Conservation (phyloP, 805 yeast species). For the Candida nanaspora region DNA sequence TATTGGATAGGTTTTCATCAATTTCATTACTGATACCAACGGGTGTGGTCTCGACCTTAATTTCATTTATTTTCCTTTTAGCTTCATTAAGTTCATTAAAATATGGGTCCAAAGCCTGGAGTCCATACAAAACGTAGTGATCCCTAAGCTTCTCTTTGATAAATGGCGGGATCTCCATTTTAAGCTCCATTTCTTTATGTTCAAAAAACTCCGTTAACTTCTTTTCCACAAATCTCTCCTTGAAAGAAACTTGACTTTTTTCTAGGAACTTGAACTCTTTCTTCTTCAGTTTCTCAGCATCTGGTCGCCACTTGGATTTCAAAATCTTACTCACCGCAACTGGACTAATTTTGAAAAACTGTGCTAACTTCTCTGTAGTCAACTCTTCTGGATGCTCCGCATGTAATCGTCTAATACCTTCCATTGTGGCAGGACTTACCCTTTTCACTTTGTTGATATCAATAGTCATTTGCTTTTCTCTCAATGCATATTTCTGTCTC, state of each 20-base stretch:
- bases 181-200: slow-evolving; percentile 19
- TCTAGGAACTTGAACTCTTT: slow-evolving; percentile 45
- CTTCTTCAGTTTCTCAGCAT: slow-evolving; percentile 39
- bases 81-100: slow-evolving; percentile 12
- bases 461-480: slow-evolving; percentile 49
- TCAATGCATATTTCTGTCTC: slow-evolving; percentile 56
- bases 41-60: background rate
- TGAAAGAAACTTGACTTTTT: slow-evolving; percentile 32
- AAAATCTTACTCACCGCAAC: slow-evolving; percentile 78
- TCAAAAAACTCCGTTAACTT: slow-evolving; percentile 20
- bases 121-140: slow-evolving; percentile 16
- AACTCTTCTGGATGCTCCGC: slow-evolving; percentile 49
- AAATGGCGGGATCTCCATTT: slow-evolving; percentile 22
- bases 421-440: slow-evolving; percentile 64
- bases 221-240: slow-evolving; percentile 15
- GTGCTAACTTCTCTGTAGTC: slow-evolving; percentile 51
- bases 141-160: slow-evolving; percentile 19
- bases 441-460: slow-evolving; percentile 64
- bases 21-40: no score
- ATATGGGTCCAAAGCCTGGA: slow-evolving; percentile 14
- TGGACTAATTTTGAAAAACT: slow-evolving; percentile 64
- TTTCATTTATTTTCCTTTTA: background rate
- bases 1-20: no score
- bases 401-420: slow-evolving; percentile 51
- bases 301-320: slow-evolving; percentile 71